phyloP scores from a whole-genome alignment of 441 rosid genomes.

The Erodium trifolium region DNA sequence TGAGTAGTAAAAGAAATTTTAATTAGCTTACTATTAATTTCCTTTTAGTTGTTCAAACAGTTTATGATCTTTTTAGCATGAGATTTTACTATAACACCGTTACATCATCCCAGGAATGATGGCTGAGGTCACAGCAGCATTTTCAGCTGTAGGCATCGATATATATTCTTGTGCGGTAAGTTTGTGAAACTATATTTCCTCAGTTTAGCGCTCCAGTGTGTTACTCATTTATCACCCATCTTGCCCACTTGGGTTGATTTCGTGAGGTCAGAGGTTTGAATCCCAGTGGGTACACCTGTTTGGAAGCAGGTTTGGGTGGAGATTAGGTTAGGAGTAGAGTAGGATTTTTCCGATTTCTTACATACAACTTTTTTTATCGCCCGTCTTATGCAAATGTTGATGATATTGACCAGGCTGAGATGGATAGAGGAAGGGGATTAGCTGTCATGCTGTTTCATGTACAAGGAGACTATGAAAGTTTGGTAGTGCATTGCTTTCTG shows the following conservation, averaged over 20 bases:
- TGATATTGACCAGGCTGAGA: slow-evolving; percentile 52
- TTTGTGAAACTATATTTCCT: slow-evolving; percentile 18
- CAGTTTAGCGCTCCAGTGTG: not conserved
- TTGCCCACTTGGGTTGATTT: too few species aligned
- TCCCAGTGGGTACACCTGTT: too few species aligned
- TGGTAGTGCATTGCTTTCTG: slow-evolving; percentile 37
- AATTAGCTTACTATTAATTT: not conserved
- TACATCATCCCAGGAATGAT: slow-evolving; percentile 53
- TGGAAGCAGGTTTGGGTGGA: too few species aligned
- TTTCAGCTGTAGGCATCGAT: slow-evolving; percentile 55
- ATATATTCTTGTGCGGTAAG: slow-evolving; percentile 92
- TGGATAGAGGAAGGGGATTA: slow-evolving; percentile 83
- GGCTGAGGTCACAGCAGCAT: slow-evolving; percentile 74
- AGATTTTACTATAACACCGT: not conserved
- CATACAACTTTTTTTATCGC: not conserved
- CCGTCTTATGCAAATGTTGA: not conserved
- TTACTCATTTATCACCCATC: too few species aligned
- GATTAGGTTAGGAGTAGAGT: too few species aligned
- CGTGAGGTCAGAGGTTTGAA: too few species aligned
- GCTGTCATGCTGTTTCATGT: slow-evolving; percentile 85
- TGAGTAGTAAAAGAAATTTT: not conserved
- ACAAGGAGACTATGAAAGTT: slow-evolving; percentile 57
- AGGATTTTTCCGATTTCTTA: too few species aligned
- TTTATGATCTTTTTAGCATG: not conserved
- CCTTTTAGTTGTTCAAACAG: not conserved